Conservation (phyloP, 169 alveolate species). For the Cyclospora cayetanensis region DNA sequence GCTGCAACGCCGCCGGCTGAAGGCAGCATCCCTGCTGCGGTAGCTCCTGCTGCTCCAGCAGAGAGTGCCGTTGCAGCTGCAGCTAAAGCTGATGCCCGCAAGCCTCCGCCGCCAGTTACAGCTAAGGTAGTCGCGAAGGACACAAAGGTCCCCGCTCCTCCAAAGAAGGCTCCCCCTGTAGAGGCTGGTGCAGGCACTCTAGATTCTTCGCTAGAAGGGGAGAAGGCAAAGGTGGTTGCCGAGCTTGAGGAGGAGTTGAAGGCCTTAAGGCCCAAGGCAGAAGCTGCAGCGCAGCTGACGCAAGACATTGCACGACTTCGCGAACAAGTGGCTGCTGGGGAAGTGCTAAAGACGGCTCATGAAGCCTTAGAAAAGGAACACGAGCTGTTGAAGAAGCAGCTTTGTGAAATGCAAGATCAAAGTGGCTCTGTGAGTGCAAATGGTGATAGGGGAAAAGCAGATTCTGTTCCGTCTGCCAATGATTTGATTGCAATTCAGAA, state of each 20-base stretch:
- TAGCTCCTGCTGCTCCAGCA: not conserved
- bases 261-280: conserved; percentile 22
- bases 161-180: not conserved
- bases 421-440: not conserved
- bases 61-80: no score
- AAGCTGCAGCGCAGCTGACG: conserved; percentile 22
- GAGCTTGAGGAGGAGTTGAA: conserved; percentile 36
- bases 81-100: no score
- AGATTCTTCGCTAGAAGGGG: not conserved
- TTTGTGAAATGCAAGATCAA: not conserved
- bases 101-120: no score
- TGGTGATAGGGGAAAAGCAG: not conserved
- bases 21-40: not conserved
- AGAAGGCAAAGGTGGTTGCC: not conserved
- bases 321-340: conserved; percentile 19
- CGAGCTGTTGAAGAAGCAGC: conserved; percentile 3
- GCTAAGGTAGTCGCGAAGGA: conserved; percentile 1
- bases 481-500: not conserved
- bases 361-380: conserved; percentile 32
- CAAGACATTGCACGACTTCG: conserved; percentile 12
- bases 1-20: not conserved
- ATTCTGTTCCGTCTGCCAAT: not conserved
- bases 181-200: not conserved
- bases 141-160: conserved; percentile 48
- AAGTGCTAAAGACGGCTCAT: not conserved